Evolutionary conservation across 176 grass and related monocot species (phyloP), one percentile per base, ranked within the genome.

Genomic region (Zoysia pacifica): DNA sequence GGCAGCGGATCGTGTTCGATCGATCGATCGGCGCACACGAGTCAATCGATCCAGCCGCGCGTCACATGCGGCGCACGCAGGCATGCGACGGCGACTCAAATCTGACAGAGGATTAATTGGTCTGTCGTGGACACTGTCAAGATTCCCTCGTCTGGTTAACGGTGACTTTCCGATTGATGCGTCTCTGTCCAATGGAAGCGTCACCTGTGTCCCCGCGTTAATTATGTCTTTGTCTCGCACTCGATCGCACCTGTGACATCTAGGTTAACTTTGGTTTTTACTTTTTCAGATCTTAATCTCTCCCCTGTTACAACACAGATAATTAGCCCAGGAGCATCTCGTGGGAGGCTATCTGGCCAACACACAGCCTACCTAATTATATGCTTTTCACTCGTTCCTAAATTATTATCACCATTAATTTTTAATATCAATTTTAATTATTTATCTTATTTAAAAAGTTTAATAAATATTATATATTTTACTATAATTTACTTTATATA

Each of bases 61-160:
- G 60, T 94, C 83, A 89, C 83, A 87, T 89, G 82, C 59, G 83
- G 83, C 0, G 73, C 52, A 82, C 62, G 62, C 46, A 81, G 52
- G 63, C 49, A 56, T 64, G 76, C 20, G 41, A 75, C 1, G 8
- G 20, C 19, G 28, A 36, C 11, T 62, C 76, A 68, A 66, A 81
- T 78, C 86, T 89, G 93, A 94, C 89, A 87, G 81, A 28, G 63
- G 81, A 89, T 89, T 89, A 82, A 78, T 81, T 86, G 42, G 44
- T 39, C 12, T 50, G 79, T 72, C 28, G 68, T 81, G 66, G 55
- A 48, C 68, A 79, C 70, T 84, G 79, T 87, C 82, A 81, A 90
- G 90, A 89, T 93, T 90, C 90, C 73, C 56, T 39, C 20, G 77
- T 56, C 70, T 76, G 83, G 75, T 72, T 61, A 79, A 79, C 77